These are phyloP conservation scores for Chrysopogon serrulatus DNA, from an alignment of 176 grass and related monocot species.

Conservation along the genomic window DNA sequence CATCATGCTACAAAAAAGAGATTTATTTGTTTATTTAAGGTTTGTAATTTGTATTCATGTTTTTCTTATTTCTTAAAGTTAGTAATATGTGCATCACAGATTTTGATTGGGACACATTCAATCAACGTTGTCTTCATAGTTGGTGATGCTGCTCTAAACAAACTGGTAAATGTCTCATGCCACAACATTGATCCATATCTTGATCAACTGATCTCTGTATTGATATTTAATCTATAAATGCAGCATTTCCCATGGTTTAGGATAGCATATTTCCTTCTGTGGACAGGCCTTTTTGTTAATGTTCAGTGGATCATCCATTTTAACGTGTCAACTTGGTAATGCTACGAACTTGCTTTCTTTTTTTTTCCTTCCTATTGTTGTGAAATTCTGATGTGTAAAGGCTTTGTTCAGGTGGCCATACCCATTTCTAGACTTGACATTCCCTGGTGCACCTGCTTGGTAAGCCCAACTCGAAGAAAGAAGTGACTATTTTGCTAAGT, in stretches of 20 bases:
- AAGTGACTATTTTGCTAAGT: neutral
- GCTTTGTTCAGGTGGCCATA: slow-evolving; percentile 83
- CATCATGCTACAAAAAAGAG: neutral
- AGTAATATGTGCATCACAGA: slow-evolving; percentile 33
- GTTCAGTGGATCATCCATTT: slow-evolving; percentile 77
- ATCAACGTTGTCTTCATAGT: slow-evolving; percentile 77
- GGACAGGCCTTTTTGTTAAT: slow-evolving; percentile 67
- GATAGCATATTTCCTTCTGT: slow-evolving; percentile 75
- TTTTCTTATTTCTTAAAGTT: neutral
- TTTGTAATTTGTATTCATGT: neutral
- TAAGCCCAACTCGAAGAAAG: slow-evolving; percentile 27
- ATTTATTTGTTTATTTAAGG: neutral
- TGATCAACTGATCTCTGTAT: neutral
- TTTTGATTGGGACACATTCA: slow-evolving; percentile 76
- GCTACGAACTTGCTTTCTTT: neutral
- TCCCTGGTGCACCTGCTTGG: slow-evolving; percentile 60
- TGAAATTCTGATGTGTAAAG: neutral
- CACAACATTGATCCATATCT: neutral
- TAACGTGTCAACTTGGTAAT: slow-evolving; percentile 55
- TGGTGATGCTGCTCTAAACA: slow-evolving; percentile 74
- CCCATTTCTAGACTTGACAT: slow-evolving; percentile 86
- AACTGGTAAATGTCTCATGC: slow-evolving; percentile 49
- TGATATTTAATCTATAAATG: slow-evolving; percentile 16
- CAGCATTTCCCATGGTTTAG: slow-evolving; percentile 84
- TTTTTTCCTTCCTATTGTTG: neutral